Conservation (phyloP, 2,329 filamentous ascomycete species). For the Epichloe brachyelytri region DNA sequence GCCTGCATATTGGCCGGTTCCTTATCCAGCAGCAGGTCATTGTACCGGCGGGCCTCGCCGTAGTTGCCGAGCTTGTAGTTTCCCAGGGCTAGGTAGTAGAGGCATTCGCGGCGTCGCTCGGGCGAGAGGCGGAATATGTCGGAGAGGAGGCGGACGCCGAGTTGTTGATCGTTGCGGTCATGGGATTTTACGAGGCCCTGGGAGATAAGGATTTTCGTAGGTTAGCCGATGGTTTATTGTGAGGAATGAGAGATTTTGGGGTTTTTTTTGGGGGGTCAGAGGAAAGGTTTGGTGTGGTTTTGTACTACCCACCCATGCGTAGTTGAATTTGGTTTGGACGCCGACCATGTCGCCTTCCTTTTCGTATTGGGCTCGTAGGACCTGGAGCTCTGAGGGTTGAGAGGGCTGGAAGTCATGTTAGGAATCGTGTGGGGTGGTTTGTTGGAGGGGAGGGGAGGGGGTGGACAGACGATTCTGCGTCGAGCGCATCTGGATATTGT, state of each 20-base stretch:
- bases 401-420: constrained; percentile 42
- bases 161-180: constrained; percentile 74
- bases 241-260: not conserved
- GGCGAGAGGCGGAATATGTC: constrained; percentile 93
- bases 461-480: constrained; percentile 72
- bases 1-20: constrained; percentile 89
- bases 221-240: not conserved
- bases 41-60: constrained; percentile 85
- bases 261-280: not conserved
- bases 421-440: not conserved
- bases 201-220: not conserved
- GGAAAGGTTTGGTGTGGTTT: not conserved
- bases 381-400: constrained; percentile 84
- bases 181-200: constrained; percentile 93
- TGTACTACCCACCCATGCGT: constrained; percentile 64
- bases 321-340: constrained; percentile 99
- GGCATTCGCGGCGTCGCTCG: constrained; percentile 89
- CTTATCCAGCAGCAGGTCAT: constrained; percentile 80
- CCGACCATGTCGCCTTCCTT: constrained; percentile 96
- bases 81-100: constrained; percentile 93
- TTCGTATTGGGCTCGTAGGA: constrained; percentile 87
- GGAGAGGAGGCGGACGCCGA: constrained; percentile 82
- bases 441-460: not conserved
- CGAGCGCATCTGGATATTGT: constrained; percentile 64
- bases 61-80: constrained; percentile 99